Evolutionary conservation across 2,329 filamentous ascomycete genomes (phyloP).

Genomic region (Penicillium sp.): DNA sequence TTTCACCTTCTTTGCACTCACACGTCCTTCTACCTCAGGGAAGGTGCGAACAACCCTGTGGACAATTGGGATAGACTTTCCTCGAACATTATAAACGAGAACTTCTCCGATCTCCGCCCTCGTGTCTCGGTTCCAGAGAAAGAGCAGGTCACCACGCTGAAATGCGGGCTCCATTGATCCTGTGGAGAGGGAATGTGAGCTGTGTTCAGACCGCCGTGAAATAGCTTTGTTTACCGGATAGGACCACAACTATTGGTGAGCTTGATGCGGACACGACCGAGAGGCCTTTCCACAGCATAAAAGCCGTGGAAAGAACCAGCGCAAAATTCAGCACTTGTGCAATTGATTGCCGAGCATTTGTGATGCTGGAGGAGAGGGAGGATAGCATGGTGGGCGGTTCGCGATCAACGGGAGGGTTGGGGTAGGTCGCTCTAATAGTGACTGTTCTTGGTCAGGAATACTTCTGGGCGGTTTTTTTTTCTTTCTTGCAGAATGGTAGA

Average conservation of each 20-base stretch:
- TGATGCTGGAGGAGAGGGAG: conserved; percentile 56
- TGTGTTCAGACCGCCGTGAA: neutral
- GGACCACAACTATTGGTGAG: conserved; percentile 66
- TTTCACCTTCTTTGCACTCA: conserved; percentile 37
- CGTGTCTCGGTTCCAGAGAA: conserved; percentile 61
- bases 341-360: conserved; percentile 76
- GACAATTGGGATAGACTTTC: conserved; percentile 97
- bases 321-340: conserved; percentile 86
- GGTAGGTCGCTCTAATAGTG: neutral
- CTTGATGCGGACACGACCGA: conserved; percentile 74
- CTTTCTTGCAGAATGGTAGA: neutral
- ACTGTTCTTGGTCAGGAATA: neutral
- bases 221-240: conserved; percentile 49
- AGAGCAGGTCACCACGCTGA: conserved; percentile 63
- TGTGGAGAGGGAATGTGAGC: neutral
- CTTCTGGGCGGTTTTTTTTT: neutral
- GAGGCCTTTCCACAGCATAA: conserved; percentile 70
- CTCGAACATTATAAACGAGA: conserved; percentile 56
- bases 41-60: conserved; percentile 80
- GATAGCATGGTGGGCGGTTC: conserved; percentile 61
- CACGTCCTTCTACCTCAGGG: conserved; percentile 43
- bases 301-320: conserved; percentile 72
- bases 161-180: conserved; percentile 67
- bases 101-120: conserved; percentile 70
- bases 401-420: conserved; percentile 5